These are phyloP conservation scores for Podospora sp. DNA, from an alignment of 495 filamentous ascomycete genomes.

Conservation along the genomic window DNA sequence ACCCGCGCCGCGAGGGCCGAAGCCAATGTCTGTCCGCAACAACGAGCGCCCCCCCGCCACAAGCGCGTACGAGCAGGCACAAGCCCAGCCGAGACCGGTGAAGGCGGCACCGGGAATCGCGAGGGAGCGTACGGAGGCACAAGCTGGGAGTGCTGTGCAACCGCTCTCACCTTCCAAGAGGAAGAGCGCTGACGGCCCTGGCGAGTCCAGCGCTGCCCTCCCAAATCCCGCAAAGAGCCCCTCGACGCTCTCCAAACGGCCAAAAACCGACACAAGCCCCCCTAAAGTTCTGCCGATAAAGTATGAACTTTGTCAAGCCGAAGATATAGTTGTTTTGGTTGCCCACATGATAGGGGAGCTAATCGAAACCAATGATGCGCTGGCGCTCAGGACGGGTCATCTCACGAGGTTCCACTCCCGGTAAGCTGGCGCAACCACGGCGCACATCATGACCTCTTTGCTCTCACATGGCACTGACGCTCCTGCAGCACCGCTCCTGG, in stretches of 20 bases:
- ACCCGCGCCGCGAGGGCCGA: slow-evolving; percentile 27
- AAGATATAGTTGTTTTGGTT: slow-evolving; percentile 86
- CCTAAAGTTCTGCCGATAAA: slow-evolving; percentile 71
- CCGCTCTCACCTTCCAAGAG: slow-evolving; percentile 48
- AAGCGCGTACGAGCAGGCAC: neutral
- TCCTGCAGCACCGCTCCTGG: slow-evolving; percentile 75
- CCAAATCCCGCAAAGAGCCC: slow-evolving; percentile 32
- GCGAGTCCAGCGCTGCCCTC: slow-evolving; percentile 40
- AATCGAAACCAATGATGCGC: slow-evolving; percentile 86
- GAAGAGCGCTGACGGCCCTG: slow-evolving; percentile 52
- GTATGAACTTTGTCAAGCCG: slow-evolving; percentile 78
- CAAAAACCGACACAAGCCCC: slow-evolving; percentile 43
- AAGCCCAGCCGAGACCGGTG: slow-evolving; percentile 7
- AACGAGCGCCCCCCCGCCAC: slow-evolving; percentile 25
- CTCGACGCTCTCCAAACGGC: slow-evolving; percentile 54
- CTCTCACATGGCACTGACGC: slow-evolving; percentile 26
- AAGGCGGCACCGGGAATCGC: slow-evolving; percentile 19
- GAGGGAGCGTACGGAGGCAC: slow-evolving; percentile 20
- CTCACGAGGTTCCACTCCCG: slow-evolving; percentile 95
- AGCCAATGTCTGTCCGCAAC: slow-evolving; percentile 31
- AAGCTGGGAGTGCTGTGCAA: slow-evolving; percentile 20
- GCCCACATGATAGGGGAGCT: slow-evolving; percentile 94
- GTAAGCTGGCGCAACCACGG: slow-evolving; percentile 44
- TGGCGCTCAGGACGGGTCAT: slow-evolving; percentile 79
- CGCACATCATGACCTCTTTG: neutral